These are phyloP conservation scores for Aureobasidium vineae DNA, from an alignment of 2,329 filamentous ascomycete genomes.

Conservation along the genomic window DNA sequence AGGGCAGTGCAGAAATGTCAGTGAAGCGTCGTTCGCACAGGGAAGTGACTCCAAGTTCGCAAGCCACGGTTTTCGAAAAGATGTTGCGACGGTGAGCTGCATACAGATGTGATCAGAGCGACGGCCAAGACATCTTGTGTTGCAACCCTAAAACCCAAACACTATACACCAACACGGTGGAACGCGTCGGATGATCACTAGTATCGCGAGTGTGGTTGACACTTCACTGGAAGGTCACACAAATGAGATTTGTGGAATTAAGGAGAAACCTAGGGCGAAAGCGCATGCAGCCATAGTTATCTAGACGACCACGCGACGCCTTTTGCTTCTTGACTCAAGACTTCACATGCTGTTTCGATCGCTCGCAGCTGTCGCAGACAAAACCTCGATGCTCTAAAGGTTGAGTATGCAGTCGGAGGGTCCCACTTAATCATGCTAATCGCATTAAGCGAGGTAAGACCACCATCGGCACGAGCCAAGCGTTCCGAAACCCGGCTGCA, in stretches of 20 bases:
- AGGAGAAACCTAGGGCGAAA: neutral
- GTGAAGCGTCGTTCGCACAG: neutral
- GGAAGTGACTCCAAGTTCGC: neutral
- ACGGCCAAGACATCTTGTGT: neutral
- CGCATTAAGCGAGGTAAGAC: neutral
- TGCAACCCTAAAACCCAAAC: neutral
- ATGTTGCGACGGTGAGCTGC: neutral
- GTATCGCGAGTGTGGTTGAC: neutral
- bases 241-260: neutral
- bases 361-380: neutral
- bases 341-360: slow-evolving; percentile 2
- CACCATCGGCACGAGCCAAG: neutral
- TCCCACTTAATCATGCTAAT: neutral
- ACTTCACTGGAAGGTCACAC: neutral
- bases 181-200: slow-evolving; percentile 15
- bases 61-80: neutral
- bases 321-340: slow-evolving; percentile 4
- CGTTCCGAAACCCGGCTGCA: slow-evolving; percentile 8
- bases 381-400: neutral
- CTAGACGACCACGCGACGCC: neutral
- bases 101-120: no score
- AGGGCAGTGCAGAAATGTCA: neutral
- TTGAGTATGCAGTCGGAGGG: neutral
- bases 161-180: slow-evolving; percentile 3
- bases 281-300: slow-evolving; percentile 1